phyloP scores from a whole-genome alignment of 345 rosid species.

The Theobroma cacao region DNA sequence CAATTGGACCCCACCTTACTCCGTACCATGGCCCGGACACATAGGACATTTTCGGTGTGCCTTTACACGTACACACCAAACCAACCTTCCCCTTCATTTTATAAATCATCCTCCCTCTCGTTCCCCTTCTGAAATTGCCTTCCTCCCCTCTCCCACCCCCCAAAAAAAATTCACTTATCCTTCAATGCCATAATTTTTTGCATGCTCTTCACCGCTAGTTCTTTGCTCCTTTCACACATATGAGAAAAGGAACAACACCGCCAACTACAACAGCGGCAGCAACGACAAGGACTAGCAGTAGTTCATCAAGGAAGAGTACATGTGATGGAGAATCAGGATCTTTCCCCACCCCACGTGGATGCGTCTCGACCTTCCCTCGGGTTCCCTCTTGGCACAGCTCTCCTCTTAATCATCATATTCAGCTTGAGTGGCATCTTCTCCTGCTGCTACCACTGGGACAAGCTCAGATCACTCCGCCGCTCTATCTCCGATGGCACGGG shows the following conservation, averaged over 20 bases:
- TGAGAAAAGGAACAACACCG: constrained; percentile 24
- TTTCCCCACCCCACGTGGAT: constrained; percentile 70
- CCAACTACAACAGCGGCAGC: neutral
- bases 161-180: neutral
- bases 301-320: neutral
- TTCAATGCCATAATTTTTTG: constrained; percentile 12
- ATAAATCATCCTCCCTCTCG: neutral
- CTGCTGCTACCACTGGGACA: constrained; percentile 99
- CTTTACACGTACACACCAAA: constrained; percentile 40
- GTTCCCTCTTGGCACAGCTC: constrained; percentile 93
- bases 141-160: no score
- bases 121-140: neutral
- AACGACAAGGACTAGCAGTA: neutral
- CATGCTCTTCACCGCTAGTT: neutral
- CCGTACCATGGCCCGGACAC: constrained; percentile 53
- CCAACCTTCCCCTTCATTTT: neutral
- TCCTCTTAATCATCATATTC: constrained; percentile 79
- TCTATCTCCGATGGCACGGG: constrained; percentile 40
- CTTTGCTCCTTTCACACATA: constrained; percentile 7
- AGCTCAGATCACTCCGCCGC: constrained; percentile 80
- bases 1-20: constrained; percentile 26
- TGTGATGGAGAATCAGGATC: constrained; percentile 67
- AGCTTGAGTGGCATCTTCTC: constrained; percentile 92
- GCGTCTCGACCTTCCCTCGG: constrained; percentile 89
- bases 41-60: constrained; percentile 23